A percentile compares a stretch with the other conserved stretches of the same genome.
phyloP scores from a whole-genome alignment of 257 asterid genomes.

The Solanum dulcamara region DNA sequence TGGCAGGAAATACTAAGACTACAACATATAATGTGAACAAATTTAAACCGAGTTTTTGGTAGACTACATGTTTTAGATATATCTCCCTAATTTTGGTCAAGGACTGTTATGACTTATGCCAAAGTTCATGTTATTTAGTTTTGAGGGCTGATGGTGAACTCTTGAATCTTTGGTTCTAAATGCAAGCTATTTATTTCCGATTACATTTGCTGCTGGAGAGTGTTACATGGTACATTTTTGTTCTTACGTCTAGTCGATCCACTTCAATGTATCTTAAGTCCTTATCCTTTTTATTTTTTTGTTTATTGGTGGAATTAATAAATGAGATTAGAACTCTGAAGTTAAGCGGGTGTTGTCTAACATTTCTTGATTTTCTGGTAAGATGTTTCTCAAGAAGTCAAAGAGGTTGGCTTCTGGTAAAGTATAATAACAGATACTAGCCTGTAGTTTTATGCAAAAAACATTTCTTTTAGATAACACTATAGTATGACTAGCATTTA shows the following conservation, averaged over 20 bases:
- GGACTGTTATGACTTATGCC: neutral
- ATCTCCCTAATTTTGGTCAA: neutral
- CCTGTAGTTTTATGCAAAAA: neutral
- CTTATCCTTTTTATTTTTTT: neutral
- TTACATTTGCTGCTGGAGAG: neutral
- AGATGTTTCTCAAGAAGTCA: neutral
- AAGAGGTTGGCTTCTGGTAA: neutral
- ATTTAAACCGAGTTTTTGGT: neutral
- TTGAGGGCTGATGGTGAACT: neutral
- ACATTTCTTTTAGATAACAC: neutral
- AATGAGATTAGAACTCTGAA: too few relatives aligned
- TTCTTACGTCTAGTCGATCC: neutral
- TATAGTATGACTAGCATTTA: neutral
- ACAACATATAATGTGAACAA: neutral
- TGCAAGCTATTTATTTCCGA: neutral
- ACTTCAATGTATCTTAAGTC: neutral
- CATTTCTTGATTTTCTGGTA: neutral
- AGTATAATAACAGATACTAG: neutral
- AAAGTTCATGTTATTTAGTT: neutral
- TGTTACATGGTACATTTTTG: neutral
- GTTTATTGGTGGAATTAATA: neutral
- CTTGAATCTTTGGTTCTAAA: neutral
- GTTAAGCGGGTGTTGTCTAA: too few relatives aligned
- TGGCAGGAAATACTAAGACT: constrained; percentile 17
- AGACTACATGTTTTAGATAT: neutral